Base-by-base conservation (phyloP, 192 early-diverging fungal species). In the Coemansia sp. region DNA sequence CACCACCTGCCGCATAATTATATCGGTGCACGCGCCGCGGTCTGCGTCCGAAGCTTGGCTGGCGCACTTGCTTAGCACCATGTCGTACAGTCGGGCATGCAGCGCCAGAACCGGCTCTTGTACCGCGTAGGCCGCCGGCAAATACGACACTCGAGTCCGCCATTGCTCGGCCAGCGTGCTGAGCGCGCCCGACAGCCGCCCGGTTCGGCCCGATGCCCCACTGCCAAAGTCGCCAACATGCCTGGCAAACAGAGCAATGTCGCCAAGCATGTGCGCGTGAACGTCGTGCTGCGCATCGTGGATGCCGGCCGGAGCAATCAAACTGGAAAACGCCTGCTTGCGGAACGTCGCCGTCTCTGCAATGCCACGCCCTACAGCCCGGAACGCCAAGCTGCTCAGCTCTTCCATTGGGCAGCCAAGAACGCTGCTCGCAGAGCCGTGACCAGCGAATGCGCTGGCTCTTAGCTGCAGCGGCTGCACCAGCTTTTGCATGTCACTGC, bases 51-150 rank as follows among this genome's bases (percentile, higher is more conserved):
- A 5, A 18, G 27, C 45, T 18, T 47, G 26, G 8, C 45, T 18
- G 45, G 31, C 19, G 18, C 31, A 47, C 45, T 27, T 33, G 5
- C 29, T 39, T 15, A 65, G 35, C 26, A 78, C 43, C 27, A 68
- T 57, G 30, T 61, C 60, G 41, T 64, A 72, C 9, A 78, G 45
- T 9, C 58, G 56, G 6, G 57, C 45, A n/a, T 78, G 76, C 19
- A 78, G 57, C 34, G 70, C 60, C 25, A 78, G 50, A 33, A 78
- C 57, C 0, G 76, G 76, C 47, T 78, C 76, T 32, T 78, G 76
- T 11, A 53, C 60, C 1, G 65, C 40, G 38, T 78, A 72, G 3
- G 32, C 40, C 9, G 60, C 21, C 14, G 65, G 69, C 55, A 78
- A 31, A 17, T 59, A 62, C 13, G 49, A 53, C 4, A 68, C 34